Evolutionary conservation across 2,329 filamentous ascomycete genomes (phyloP), one percentile per base, ranked within the genome.

Genomic region (Colletotrichum australisinense): DNA sequence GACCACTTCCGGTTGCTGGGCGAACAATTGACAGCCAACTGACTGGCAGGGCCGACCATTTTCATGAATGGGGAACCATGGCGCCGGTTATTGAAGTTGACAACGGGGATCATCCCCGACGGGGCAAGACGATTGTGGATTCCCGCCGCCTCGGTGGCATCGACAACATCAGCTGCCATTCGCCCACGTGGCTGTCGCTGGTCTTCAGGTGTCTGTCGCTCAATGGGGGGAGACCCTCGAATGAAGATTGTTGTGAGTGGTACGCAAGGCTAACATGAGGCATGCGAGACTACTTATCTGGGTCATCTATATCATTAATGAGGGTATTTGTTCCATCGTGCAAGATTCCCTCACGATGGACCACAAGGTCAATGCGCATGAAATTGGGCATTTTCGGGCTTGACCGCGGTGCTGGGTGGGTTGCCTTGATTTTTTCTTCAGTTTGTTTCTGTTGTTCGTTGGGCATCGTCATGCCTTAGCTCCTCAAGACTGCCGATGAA

Each of bases 101-200:
- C 69, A 38, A 70, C 71, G 71, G 30, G 71, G 71, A 60, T 65
- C 22, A 70, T 26, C 70, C 69, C 49, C 53, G 71, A 0, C 19
- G n/a, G 30, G 24, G 12, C 12, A 2, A 12, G 4, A 22, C 22
- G 60, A 42, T 65, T 49, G 60, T 62, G 57, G 60, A 30, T 16
- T 55, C 28, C 32, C 22, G 26, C 19, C 57, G 49, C 56, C 67
- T 73, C 56, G 67, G 26, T 62, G 62, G 60, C 67, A 64, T 57
- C 46, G 11, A 30, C 16, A 32, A 59, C 16, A 4, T 53, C 66
- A 70, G 38, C 32, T 14, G 30, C 35, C 42, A 52, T 46, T 24
- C 55, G 70, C 60, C 53, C 67, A 73, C 70, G 70, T 73, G 60
- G 67, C 59, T 24, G 42, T 7, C 24, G 5, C 42, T 22, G 19